A percentile compares a stretch with the other conserved stretches of the same genome.
Conservation (phyloP, 768 basidiomycete species). For the Rhodotorula graminis region DNA sequence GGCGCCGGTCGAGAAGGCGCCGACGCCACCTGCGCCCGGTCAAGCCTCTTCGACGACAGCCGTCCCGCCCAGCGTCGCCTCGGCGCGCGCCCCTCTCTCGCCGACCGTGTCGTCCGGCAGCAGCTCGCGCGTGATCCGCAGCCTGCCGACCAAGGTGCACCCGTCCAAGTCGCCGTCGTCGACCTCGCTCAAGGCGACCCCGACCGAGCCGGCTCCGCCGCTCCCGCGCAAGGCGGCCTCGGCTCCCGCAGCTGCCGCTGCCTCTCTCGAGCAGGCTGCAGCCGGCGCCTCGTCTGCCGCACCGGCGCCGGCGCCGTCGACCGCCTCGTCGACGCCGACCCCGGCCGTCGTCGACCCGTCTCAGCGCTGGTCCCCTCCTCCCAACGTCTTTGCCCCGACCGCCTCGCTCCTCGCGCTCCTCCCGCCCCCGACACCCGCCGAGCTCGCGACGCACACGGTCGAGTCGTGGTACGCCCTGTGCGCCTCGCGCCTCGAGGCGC, state of each 20-base stretch:
- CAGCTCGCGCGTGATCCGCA: slow-evolving; percentile 3
- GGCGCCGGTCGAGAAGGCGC: neutral
- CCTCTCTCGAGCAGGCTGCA: neutral
- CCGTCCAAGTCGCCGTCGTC: slow-evolving; percentile 18
- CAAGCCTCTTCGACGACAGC: too few species aligned
- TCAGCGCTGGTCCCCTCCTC: neutral
- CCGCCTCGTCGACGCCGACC: neutral
- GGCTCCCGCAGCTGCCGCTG: neutral
- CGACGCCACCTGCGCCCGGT: neutral
- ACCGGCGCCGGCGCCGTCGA: neutral
- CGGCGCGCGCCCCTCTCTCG: neutral
- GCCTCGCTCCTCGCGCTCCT: slow-evolving; percentile 7
- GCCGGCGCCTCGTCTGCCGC: neutral
- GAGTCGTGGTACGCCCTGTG: slow-evolving; percentile 9
- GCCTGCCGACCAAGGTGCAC: slow-evolving; percentile 17
- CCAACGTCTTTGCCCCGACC: slow-evolving; percentile 11
- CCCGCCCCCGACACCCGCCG: slow-evolving; percentile 3
- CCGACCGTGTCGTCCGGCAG: neutral
- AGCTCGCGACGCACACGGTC: slow-evolving; percentile 10
- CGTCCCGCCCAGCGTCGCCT: neutral
- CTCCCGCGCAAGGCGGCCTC: neutral
- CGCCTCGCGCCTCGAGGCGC: neutral
- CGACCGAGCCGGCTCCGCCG: neutral
- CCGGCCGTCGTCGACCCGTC: neutral
- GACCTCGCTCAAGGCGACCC: neutral